Conservation (phyloP, 2,329 filamentous ascomycete species). For the Cladosporium cucumerinum region DNA sequence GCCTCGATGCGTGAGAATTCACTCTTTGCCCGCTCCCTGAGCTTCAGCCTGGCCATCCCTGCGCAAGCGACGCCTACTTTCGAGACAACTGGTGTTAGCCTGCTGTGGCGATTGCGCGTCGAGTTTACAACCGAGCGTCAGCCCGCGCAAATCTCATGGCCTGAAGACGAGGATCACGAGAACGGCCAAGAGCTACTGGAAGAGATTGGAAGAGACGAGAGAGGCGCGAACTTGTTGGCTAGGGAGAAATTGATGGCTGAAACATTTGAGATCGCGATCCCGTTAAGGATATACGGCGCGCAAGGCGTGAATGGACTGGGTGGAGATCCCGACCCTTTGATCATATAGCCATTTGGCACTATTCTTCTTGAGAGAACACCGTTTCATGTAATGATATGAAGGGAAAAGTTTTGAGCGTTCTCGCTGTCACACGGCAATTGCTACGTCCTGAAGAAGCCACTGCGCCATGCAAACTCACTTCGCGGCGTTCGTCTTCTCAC, state of each 20-base stretch:
- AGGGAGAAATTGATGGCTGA: conserved; percentile 35
- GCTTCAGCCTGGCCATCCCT: conserved; percentile 82
- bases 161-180: conserved; percentile 64
- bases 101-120: conserved; percentile 85
- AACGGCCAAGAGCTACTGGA: conserved; percentile 52
- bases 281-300: conserved; percentile 36
- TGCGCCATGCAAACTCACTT: neutral
- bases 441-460: neutral
- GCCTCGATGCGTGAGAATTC: conserved; percentile 76
- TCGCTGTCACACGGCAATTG: neutral
- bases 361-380: neutral
- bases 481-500: conserved; percentile 15
- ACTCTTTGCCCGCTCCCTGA: conserved; percentile 72
- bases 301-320: conserved; percentile 23
- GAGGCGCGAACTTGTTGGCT: conserved; percentile 34
- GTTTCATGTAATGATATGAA: conserved; percentile 2
- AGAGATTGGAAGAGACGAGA: conserved; percentile 35
- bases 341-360: conserved; percentile 18
- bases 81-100: conserved; percentile 78
- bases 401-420: neutral
- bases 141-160: conserved; percentile 14
- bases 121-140: conserved; percentile 73
- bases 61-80: conserved; percentile 84
- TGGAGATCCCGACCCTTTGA: conserved; percentile 22
- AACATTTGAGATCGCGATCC: conserved; percentile 38